phyloP scores from a whole-genome alignment of 345 rosid genomes.

The Dimocarpus longan region DNA sequence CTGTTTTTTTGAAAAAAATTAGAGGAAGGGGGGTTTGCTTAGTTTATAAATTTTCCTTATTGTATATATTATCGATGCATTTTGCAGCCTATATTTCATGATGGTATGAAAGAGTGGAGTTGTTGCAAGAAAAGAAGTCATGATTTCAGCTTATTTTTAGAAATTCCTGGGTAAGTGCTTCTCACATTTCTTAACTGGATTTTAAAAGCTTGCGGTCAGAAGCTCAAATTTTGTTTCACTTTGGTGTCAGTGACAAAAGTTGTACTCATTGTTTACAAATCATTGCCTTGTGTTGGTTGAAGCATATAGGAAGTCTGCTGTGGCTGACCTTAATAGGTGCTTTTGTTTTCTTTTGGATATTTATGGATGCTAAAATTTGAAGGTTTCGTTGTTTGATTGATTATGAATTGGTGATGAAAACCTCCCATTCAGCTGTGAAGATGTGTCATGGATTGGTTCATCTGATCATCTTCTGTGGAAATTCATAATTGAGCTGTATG shows the following conservation, averaged over 20 bases:
- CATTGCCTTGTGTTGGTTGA: background rate
- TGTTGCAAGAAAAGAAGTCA: constrained; percentile 97
- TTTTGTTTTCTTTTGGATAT: background rate
- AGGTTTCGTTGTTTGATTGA: background rate
- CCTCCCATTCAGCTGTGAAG: background rate
- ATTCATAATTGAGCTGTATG: background rate
- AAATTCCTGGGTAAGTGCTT: constrained; percentile 77
- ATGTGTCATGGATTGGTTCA: background rate
- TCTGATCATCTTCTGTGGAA: background rate
- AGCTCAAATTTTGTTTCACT: background rate
- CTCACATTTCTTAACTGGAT: background rate
- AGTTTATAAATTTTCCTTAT: background rate
- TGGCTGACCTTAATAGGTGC: background rate
- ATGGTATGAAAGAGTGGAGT: constrained; percentile 98
- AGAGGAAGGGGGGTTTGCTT: background rate
- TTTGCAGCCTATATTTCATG: constrained; percentile 85
- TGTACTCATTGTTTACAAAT: background rate
- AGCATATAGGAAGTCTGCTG: background rate
- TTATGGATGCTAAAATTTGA: background rate
- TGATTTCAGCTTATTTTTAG: constrained; percentile 80
- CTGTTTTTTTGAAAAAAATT: constrained; percentile 11
- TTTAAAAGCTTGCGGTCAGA: background rate
- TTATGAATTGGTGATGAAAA: background rate
- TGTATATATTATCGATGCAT: constrained; percentile 15
- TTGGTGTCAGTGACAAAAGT: background rate